Evolutionary conservation across 106 monocot genomes (phyloP).

Genomic region (Acorus gramineus): DNA sequence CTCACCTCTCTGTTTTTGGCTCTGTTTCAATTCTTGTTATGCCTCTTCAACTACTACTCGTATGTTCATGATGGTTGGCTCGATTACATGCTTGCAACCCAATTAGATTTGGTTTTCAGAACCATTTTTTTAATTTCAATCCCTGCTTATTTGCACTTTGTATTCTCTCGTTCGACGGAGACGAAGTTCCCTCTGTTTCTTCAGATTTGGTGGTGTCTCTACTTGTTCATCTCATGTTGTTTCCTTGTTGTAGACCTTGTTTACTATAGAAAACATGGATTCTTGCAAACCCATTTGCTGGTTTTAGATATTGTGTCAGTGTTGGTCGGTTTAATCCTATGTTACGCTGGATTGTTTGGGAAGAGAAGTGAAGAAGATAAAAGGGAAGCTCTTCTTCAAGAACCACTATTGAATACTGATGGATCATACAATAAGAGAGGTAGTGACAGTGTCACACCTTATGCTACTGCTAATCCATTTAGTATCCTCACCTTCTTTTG

Average conservation of each 20-base stretch:
- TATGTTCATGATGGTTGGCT: background rate
- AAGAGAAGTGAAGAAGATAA: conserved; percentile 13
- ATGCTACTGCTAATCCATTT: conserved; percentile 42
- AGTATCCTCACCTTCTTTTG: conserved; percentile 81
- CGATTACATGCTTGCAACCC: background rate
- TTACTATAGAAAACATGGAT: conserved; percentile 13
- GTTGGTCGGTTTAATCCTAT: conserved; percentile 24
- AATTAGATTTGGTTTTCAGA: conserved; percentile 1
- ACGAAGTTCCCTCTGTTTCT: conserved; percentile 48
- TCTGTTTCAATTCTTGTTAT: background rate
- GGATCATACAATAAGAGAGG: background rate
- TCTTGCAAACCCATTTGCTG: conserved; percentile 25
- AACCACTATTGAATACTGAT: conserved; percentile 53
- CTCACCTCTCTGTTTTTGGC: background rate
- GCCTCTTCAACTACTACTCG: background rate
- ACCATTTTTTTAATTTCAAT: background rate
- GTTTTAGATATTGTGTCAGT: conserved; percentile 42
- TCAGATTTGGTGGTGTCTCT: conserved; percentile 65
- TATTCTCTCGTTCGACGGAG: background rate
- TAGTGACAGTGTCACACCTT: conserved; percentile 16
- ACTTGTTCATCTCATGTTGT: conserved; percentile 31
- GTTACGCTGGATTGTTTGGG: conserved; percentile 30
- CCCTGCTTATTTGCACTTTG: background rate
- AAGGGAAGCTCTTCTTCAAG: conserved; percentile 11
- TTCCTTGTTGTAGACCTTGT: conserved; percentile 29